Conservation (phyloP, 768 basidiomycete genomes). For the Grammothele lineata region DNA sequence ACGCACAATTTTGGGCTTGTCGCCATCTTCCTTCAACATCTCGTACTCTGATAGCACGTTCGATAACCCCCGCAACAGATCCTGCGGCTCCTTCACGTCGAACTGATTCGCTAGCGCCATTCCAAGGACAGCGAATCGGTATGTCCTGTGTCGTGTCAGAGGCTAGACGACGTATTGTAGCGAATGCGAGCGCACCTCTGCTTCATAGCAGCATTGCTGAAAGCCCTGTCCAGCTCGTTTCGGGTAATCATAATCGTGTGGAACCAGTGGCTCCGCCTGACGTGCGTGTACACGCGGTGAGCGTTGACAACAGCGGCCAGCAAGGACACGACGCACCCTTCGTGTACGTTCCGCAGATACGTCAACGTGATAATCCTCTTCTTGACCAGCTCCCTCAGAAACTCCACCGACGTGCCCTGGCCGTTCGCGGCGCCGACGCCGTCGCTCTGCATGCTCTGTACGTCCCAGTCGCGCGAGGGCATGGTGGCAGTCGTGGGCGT, state of each 20-base stretch:
- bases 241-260: constrained; percentile 80
- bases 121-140: constrained; percentile 78
- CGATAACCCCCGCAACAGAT: constrained; percentile 71
- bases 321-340: constrained; percentile 54
- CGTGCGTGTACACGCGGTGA: constrained; percentile 1
- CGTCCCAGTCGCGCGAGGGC: constrained; percentile 60
- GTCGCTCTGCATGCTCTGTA: constrained; percentile 59
- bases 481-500: constrained; percentile 29
- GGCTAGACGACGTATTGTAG: too few species aligned
- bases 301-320: neutral
- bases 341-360: constrained; percentile 80
- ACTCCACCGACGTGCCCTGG: constrained; percentile 74
- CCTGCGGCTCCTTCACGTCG: constrained; percentile 76
- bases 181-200: constrained; percentile 66
- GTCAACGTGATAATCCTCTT: constrained; percentile 84
- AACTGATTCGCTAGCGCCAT: constrained; percentile 82
- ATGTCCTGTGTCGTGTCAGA: constrained; percentile 47
- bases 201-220: constrained; percentile 72
- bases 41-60: constrained; percentile 76
- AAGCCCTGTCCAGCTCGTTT: constrained; percentile 68
- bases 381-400: constrained; percentile 73
- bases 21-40: constrained; percentile 66
- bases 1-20: constrained; percentile 69
- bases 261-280: constrained; percentile 81
- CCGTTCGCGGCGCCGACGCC: constrained; percentile 20